A percentile compares a stretch with the other conserved stretches of the same genome.
Evolutionary conservation across 2,329 filamentous ascomycete species (phyloP).

Genomic region (Thielaviopsis punctulata): DNA sequence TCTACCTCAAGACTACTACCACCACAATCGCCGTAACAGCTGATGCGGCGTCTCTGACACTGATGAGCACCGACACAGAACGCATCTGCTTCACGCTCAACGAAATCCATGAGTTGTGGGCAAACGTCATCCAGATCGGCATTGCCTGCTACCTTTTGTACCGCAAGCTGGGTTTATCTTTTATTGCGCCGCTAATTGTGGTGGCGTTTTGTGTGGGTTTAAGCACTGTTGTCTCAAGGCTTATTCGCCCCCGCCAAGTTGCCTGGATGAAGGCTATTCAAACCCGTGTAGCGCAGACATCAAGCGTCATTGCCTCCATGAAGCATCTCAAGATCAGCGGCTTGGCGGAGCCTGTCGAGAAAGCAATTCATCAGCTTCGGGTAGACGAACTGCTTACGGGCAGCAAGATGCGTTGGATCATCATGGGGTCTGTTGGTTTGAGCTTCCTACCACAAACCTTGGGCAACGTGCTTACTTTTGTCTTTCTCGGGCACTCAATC

Average conservation of each 20-base stretch:
- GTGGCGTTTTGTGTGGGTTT: constrained; percentile 18
- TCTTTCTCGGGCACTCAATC: constrained; percentile 19
- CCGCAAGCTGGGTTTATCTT: constrained; percentile 28
- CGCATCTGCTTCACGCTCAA: constrained; percentile 21
- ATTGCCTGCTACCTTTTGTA: constrained; percentile 31
- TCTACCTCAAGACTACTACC: constrained; percentile 21
- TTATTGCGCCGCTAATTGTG: constrained; percentile 28
- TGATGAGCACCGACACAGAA: constrained; percentile 33
- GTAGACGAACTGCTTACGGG: constrained; percentile 18
- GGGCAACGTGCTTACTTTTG: constrained; percentile 19
- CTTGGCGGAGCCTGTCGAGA: constrained; percentile 13
- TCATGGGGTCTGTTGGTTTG: constrained; percentile 22
- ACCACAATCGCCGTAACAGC: constrained; percentile 19
- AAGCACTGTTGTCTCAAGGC: constrained; percentile 8
- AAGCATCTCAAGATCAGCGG: constrained; percentile 19
- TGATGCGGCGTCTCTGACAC: constrained; percentile 25
- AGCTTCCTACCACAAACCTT: constrained; percentile 18
- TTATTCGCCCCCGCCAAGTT: constrained; percentile 16
- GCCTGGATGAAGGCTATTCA: constrained; percentile 23
- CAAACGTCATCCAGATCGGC: constrained; percentile 23
- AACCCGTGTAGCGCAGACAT: constrained; percentile 19
- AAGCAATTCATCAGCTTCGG: constrained; percentile 18
- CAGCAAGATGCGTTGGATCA: constrained; percentile 17
- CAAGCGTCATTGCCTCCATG: constrained; percentile 19
- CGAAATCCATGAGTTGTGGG: constrained; percentile 26